Percentiles rank a stretch among this genome's conserved stretches.
Conservation (phyloP, 2,329 filamentous ascomycete genomes). For the Talaromyces sp. region DNA sequence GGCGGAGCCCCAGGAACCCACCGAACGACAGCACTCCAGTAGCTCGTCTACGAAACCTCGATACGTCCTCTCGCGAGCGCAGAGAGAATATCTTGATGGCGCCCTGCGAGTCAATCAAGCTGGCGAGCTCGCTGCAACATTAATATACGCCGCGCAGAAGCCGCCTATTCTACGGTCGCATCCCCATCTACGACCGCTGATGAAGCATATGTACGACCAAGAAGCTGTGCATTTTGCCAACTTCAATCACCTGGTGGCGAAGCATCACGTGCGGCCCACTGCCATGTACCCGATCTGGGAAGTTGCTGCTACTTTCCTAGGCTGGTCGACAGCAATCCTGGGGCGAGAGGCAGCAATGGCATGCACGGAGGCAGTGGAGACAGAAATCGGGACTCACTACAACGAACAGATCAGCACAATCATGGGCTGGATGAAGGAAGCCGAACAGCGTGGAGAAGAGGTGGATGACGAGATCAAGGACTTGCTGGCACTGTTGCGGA, state of each 20-base stretch:
- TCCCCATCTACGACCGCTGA: slow-evolving; percentile 81
- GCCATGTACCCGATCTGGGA: slow-evolving; percentile 90
- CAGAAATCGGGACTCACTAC: slow-evolving; percentile 94
- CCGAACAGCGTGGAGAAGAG: slow-evolving; percentile 72
- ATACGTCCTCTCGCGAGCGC: slow-evolving; percentile 61
- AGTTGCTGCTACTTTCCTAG: slow-evolving; percentile 69
- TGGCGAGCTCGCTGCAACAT: slow-evolving; percentile 89
- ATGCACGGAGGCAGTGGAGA: slow-evolving; percentile 96
- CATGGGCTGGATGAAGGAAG: slow-evolving; percentile 71
- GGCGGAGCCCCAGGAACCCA: slow-evolving; percentile 6
- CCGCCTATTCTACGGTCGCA: slow-evolving; percentile 73
- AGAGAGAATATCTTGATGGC: slow-evolving; percentile 69
- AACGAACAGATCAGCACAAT: slow-evolving; percentile 82
- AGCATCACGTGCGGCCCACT: slow-evolving; percentile 86
- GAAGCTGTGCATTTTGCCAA: slow-evolving; percentile 80
- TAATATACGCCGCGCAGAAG: slow-evolving; percentile 88
- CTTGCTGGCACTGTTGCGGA: slow-evolving; percentile 67
- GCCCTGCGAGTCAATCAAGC: slow-evolving; percentile 95
- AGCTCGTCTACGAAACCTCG: slow-evolving; percentile 24
- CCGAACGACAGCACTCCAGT: background rate
- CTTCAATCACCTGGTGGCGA: slow-evolving; percentile 77
- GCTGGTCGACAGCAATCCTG: slow-evolving; percentile 84
- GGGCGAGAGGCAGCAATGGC: slow-evolving; percentile 96
- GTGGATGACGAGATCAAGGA: slow-evolving; percentile 71
- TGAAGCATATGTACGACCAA: slow-evolving; percentile 98